Evolutionary conservation across 345 rosid species (phyloP).

Genomic region (Jatropha curcas): DNA sequence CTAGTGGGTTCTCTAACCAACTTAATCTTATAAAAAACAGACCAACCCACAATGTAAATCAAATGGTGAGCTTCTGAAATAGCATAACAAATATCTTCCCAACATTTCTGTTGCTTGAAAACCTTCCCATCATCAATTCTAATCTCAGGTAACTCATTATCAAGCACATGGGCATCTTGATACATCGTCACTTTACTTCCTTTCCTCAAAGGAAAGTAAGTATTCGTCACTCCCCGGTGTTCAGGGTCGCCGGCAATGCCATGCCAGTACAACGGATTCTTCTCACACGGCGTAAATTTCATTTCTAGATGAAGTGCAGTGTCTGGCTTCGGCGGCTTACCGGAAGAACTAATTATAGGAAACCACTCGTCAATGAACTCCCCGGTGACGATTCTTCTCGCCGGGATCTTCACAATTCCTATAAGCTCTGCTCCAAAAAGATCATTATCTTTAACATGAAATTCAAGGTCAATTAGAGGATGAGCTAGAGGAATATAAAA

Average conservation of each 20-base stretch:
- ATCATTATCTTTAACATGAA: constrained; percentile 83
- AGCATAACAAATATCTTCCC: constrained; percentile 95
- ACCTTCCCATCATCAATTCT: constrained; percentile 46
- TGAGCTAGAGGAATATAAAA: constrained; percentile 73
- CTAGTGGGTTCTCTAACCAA: constrained; percentile 72
- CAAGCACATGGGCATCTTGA: constrained; percentile 84
- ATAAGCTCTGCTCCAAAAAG: constrained; percentile 74
- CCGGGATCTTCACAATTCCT: constrained; percentile 59
- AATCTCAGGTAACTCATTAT: constrained; percentile 45
- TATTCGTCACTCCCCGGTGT: constrained; percentile 51
- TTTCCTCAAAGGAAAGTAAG: constrained; percentile 83
- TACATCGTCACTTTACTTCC: constrained; percentile 67
- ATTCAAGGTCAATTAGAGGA: constrained; percentile 58
- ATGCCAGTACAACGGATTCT: constrained; percentile 43
- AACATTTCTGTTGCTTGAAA: constrained; percentile 57
- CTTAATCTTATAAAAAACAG: constrained; percentile 76
- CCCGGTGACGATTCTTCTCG: constrained; percentile 38
- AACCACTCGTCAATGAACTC: constrained; percentile 54
- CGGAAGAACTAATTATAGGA: constrained; percentile 40
- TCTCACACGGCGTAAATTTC: constrained; percentile 66
- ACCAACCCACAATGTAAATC: constrained; percentile 91
- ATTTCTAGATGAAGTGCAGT: constrained; percentile 53
- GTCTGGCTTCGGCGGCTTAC: constrained; percentile 54
- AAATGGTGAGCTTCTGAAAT: constrained; percentile 93
- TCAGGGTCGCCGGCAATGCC: constrained; percentile 73